A percentile compares a stretch with the other conserved stretches of the same genome.
Conservation (phyloP, 441 rosid genomes). For the Viola pubescens region DNA sequence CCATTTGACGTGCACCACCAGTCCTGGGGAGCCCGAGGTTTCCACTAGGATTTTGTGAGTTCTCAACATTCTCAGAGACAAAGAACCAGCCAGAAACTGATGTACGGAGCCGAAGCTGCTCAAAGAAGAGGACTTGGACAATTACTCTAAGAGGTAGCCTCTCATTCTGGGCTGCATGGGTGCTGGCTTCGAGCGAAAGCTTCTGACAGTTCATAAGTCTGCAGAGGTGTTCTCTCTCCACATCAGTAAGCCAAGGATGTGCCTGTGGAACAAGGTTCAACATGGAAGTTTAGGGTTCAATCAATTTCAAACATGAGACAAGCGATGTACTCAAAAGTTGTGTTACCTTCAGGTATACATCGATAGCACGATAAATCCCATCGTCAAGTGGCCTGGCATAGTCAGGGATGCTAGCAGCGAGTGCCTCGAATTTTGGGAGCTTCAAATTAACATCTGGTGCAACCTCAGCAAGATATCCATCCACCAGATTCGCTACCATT, state of each 20-base stretch:
- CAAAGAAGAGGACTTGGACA: slow-evolving; percentile 87
- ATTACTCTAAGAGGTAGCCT: slow-evolving; percentile 79
- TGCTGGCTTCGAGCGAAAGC: slow-evolving; percentile 85
- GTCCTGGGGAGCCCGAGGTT: slow-evolving; percentile 34
- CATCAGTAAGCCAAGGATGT: slow-evolving; percentile 81
- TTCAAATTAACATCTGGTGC: slow-evolving; percentile 90
- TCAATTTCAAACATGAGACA: neutral
- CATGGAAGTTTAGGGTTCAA: neutral
- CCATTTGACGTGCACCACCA: slow-evolving; percentile 16
- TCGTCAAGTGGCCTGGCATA: slow-evolving; percentile 81
- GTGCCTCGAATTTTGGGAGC: slow-evolving; percentile 59
- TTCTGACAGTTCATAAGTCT: slow-evolving; percentile 84
- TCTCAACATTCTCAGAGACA: slow-evolving; percentile 51
- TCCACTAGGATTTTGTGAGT: slow-evolving; percentile 27
- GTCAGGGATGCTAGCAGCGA: slow-evolving; percentile 70
- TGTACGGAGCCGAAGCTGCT: slow-evolving; percentile 82
- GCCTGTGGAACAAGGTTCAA: slow-evolving; percentile 36
- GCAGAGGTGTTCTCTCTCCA: slow-evolving; percentile 74
- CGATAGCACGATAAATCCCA: slow-evolving; percentile 81
- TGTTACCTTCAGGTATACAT: slow-evolving; percentile 72
- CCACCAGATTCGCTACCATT: slow-evolving; percentile 67
- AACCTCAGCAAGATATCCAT: slow-evolving; percentile 82
- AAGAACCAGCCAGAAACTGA: slow-evolving; percentile 65
- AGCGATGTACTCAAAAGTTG: neutral
- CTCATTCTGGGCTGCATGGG: slow-evolving; percentile 94